Base-by-base conservation (phyloP, 176 grass and related monocot genomes). In the Triticum aestivum region DNA sequence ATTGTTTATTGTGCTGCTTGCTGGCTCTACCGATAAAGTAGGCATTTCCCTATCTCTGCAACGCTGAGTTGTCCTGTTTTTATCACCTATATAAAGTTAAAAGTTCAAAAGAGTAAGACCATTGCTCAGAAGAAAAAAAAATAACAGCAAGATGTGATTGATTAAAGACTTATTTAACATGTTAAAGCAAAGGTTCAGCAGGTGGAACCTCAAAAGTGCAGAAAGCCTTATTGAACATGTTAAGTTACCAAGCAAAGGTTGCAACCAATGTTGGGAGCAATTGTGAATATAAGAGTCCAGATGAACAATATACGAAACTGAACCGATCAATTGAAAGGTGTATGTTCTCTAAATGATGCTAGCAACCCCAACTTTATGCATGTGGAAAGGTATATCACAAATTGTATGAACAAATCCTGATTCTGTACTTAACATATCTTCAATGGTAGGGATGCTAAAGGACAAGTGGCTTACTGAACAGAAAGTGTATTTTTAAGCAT, bases 21-120 rank as follows among this genome's bases (percentile, higher is more conserved):
- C 42, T 27, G 77, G 58, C 69, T 78, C 82, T 82, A 52, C n/a
- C 73, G 62, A 65, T 21, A 68, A 81, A 65, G 75, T 72, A 74
- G 88, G 21, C 20, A 15, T 30, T 44, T 27, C 54, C 66, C 61
- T 85, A 77, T 17, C 61, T 67, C 77, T 62, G 84, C 38, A 51
- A 42, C 8, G 4, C 37, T 75, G 44, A 67, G 38, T 61, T 85
- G 3, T 2, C 65, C 79, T 47, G 41, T 74, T 74, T 74, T 1
- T 71, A 74, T 30, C n/a, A 85, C 62, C 80, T 87, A 79, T 12
- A 87, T 39, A 85, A 82, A 73, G 29, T 41, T 78, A 14, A 82
- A 68, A 58, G 21, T 63, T 39, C 11, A 77, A 63, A 41, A 91
- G 65, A 85, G 86, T 58, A 81, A 80, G 14, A 52, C 39, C 9